These are phyloP conservation scores for Venturiaceae sp. DNA, from an alignment of 2,329 filamentous ascomycete genomes.

Conservation along the genomic window DNA sequence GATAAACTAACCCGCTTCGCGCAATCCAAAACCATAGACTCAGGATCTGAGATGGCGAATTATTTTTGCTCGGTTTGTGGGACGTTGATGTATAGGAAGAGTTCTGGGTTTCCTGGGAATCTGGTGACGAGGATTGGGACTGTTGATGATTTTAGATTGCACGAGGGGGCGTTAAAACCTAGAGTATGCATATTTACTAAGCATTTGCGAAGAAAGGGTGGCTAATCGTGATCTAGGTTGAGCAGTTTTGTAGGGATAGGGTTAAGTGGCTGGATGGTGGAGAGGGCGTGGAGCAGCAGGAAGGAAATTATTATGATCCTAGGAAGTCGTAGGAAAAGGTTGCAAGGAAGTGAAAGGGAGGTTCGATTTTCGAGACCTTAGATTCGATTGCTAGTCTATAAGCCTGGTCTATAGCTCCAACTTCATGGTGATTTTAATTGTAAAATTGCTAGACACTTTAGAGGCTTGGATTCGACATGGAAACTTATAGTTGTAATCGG, in stretches of 20 bases:
- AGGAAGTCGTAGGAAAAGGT: background rate
- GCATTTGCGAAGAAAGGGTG: too few species aligned
- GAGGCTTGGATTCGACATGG: too few species aligned
- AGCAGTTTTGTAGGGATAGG: background rate
- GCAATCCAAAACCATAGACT: slow-evolving; percentile 30
- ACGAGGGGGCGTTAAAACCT: slow-evolving; percentile 48
- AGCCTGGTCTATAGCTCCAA: too few species aligned
- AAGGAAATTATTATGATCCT: background rate
- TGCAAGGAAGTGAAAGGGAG: too few species aligned
- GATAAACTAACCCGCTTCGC: slow-evolving; percentile 36
- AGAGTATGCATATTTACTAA: slow-evolving; percentile 42
- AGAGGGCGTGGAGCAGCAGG: background rate
- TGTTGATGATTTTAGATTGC: slow-evolving; percentile 50
- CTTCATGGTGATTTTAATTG: too few species aligned
- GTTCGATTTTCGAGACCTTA: too few species aligned
- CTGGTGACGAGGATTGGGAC: slow-evolving; percentile 48
- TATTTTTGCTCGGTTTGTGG: slow-evolving; percentile 52
- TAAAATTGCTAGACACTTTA: too few species aligned
- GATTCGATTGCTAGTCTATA: too few species aligned
- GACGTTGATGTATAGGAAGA: slow-evolving; percentile 48
- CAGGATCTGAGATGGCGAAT: slow-evolving; percentile 47
- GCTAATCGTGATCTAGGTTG: background rate
- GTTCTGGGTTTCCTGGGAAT: slow-evolving; percentile 32
- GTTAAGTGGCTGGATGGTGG: background rate
- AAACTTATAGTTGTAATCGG: too few species aligned